These are phyloP conservation scores for Saccharomycopsis schoenii DNA, from an alignment of 805 yeast genomes.

Conservation along the genomic window DNA sequence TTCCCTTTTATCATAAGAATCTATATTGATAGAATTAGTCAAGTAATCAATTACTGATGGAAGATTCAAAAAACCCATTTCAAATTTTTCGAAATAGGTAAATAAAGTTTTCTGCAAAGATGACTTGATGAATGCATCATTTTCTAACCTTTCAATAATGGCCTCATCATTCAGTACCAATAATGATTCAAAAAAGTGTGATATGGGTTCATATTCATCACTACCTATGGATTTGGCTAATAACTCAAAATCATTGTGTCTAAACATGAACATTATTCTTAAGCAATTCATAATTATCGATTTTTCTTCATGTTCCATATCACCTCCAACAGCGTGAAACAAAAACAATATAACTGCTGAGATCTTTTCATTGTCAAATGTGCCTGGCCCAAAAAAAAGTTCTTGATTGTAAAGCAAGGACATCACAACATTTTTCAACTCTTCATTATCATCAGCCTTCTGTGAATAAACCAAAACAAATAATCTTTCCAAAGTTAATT, in stretches of 20 bases:
- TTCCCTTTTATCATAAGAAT: conserved; percentile 19
- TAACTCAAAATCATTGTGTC: conserved; percentile 23
- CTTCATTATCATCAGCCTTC: conserved; percentile 19
- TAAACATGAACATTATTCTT: conserved; percentile 27
- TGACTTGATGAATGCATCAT: conserved; percentile 18
- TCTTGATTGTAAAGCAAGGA: conserved; percentile 26
- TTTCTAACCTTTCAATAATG: conserved; percentile 17
- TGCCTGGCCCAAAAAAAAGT: conserved; percentile 23
- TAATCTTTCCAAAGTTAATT: conserved; percentile 25
- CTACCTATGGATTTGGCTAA: conserved; percentile 24
- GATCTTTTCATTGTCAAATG: conserved; percentile 27
- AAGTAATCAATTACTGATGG: conserved; percentile 13
- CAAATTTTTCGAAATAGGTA: conserved; percentile 20
- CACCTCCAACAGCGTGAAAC: conserved; percentile 17
- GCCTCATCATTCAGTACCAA: conserved; percentile 25
- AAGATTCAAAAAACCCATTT: conserved; percentile 20
- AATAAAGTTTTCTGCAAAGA: conserved; percentile 21
- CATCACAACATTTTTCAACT: conserved; percentile 25
- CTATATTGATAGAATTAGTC: conserved; percentile 1
- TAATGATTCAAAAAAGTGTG: conserved; percentile 22
- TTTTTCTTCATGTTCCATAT: conserved; percentile 14
- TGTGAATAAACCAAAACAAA: conserved; percentile 22
- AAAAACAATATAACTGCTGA: conserved; percentile 27
- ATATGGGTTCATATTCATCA: conserved; percentile 19
- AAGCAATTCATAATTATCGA: conserved; percentile 23